Evolutionary conservation across 352 stramenopile genomes (phyloP), one percentile per base, ranked within the genome.

Genomic region (Sclerospora graminicola): DNA sequence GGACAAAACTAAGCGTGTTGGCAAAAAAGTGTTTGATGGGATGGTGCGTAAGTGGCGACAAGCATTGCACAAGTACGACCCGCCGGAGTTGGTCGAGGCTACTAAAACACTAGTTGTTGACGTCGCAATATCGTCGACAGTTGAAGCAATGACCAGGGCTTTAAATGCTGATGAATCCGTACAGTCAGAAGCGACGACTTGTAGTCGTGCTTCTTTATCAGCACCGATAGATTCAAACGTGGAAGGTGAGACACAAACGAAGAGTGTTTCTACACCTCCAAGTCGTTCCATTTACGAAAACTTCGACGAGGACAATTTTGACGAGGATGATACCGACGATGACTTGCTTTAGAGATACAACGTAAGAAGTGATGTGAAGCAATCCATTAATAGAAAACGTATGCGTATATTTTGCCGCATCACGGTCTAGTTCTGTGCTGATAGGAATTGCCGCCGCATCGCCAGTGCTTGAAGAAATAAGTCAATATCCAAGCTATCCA

Each of bases 11-110:
- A 55, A 68, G 27, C 63, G 66, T 5, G 66, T 88, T 11, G 74
- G 79, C 57, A 93, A 91, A 48, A 86, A 88, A 26, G 60, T 59
- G n/a, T 93, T 89, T 45, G 82, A 95, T 50, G 69, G 63, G 2
- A 69, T 83, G 30, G 48, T 95, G 18, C 68, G 79, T 41, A 69
- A 66, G 15, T 95, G 83, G 81, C 62, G 81, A n/a, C 69, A 84
- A 41, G 64, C 60, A 16, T 57, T 95, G 57, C 83, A 95, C 54
- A 61, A 69, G 31, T 95, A 76, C 45, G 83, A 95, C 30, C 81
- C 79, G 10, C 69, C 70, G 18, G 65, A 87, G 66, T 54, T 90
- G 16, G 19, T 28, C n/a, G 47, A 62, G 48, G 48, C 33, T 0
- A 41, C 34, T 9, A 46, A 45, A 18, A 45, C 42, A 18, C 16